These are phyloP conservation scores for Tulasnella sp. DNA, from an alignment of 768 basidiomycete genomes.

Conservation along the genomic window DNA sequence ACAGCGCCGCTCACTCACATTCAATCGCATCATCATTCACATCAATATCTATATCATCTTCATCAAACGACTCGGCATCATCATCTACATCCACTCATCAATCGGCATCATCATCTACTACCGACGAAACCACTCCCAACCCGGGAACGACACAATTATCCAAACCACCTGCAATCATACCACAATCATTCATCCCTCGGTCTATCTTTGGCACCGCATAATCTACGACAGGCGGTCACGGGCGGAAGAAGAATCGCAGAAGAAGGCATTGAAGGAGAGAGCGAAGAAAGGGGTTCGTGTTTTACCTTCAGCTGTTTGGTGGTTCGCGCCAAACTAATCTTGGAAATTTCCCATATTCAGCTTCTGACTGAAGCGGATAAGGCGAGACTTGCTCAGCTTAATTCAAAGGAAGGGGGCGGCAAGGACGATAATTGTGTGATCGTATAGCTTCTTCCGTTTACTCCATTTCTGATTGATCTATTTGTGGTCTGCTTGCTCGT, in stretches of 20 bases:
- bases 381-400: slow-evolving; percentile 43
- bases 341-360: slow-evolving; percentile 29
- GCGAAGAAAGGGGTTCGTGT: slow-evolving; percentile 69
- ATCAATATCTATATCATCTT: slow-evolving; percentile 16
- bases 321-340: no score
- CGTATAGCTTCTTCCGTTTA: slow-evolving; percentile 35
- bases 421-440: slow-evolving; percentile 44
- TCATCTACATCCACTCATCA: slow-evolving; percentile 22
- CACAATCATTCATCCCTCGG: slow-evolving; percentile 50
- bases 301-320: no score
- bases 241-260: slow-evolving; percentile 59
- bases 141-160: slow-evolving; percentile 22
- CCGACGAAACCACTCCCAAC: slow-evolving; percentile 24
- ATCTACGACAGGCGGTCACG: slow-evolving; percentile 25
- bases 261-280: slow-evolving; percentile 60
- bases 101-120: slow-evolving; percentile 19
- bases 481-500: no score
- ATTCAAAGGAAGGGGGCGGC: slow-evolving; percentile 32
- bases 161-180: slow-evolving; percentile 24
- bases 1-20: slow-evolving; percentile 36
- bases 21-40: slow-evolving; percentile 23
- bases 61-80: slow-evolving; percentile 3
- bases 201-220: slow-evolving; percentile 57
- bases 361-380: slow-evolving; percentile 58
- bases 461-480: no score